Conservation (phyloP, 441 rosid species). For the Biscutella laevigata region DNA sequence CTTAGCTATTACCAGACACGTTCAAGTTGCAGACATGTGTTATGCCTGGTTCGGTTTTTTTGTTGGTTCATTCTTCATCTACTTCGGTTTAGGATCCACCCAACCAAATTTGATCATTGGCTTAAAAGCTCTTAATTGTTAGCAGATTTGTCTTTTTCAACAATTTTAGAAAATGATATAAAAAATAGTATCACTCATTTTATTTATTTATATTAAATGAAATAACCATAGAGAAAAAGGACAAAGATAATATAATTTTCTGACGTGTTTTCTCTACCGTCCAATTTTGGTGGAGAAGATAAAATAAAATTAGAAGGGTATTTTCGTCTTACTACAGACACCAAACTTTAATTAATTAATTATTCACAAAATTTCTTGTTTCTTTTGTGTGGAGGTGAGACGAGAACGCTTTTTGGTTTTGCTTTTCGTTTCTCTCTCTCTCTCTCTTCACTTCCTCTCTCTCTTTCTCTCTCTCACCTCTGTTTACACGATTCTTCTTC, state of each 20-base stretch:
- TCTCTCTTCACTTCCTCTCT: constrained; percentile 16
- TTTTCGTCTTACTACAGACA: neutral
- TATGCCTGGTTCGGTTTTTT: too few relatives aligned
- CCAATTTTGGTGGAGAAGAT: constrained; percentile 28
- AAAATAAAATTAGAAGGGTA: constrained; percentile 26
- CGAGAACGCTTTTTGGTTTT: constrained; percentile 32
- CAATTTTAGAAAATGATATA: neutral
- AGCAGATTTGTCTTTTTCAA: neutral
- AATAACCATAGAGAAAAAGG: constrained; percentile 12
- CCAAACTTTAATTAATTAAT: neutral
- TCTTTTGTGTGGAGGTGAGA: constrained; percentile 52
- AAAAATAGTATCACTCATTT: neutral
- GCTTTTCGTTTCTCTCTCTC: constrained; percentile 26
- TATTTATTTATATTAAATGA: neutral
- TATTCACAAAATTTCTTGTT: constrained; percentile 15
- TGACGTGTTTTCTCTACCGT: constrained; percentile 30
- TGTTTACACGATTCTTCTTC: constrained; percentile 25
- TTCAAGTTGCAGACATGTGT: too few relatives aligned
- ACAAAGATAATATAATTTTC: constrained; percentile 13
- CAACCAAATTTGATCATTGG: neutral
- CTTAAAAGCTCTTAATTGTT: neutral
- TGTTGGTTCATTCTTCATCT: too few relatives aligned
- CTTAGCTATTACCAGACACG: neutral
- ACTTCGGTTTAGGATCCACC: neutral
- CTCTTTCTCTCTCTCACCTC: too few relatives aligned